These are phyloP conservation scores for Chondrostereum purpureum DNA, from an alignment of 1,284 basidiomycete genomes.

Conservation along the genomic window DNA sequence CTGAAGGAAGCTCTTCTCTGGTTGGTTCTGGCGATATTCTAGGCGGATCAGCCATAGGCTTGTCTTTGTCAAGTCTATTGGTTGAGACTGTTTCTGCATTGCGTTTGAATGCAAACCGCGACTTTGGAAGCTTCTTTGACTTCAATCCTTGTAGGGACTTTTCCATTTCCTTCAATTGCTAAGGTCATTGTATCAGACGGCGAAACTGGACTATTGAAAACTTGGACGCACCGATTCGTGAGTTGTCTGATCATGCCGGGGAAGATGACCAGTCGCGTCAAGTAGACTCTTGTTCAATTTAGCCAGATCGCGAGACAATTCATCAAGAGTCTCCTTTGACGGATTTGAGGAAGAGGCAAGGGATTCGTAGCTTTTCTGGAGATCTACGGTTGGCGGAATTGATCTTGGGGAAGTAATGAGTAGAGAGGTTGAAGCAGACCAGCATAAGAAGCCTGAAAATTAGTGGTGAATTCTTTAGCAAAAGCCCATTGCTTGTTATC, in stretches of 20 bases:
- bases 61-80: slow-evolving; percentile 8
- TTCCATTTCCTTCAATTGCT: slow-evolving; percentile 61
- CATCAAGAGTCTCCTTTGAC: slow-evolving; percentile 26
- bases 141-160: slow-evolving; percentile 44
- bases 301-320: slow-evolving; percentile 36
- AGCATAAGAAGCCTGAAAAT: slow-evolving; percentile 38
- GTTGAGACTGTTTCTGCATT: slow-evolving; percentile 25
- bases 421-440: slow-evolving; percentile 29
- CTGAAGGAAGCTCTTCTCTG: slow-evolving; percentile 17
- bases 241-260: slow-evolving; percentile 68
- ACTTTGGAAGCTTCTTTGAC: slow-evolving; percentile 36
- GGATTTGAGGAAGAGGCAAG: slow-evolving; percentile 17
- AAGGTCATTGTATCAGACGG: neutral
- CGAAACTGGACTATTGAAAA: slow-evolving; percentile 3
- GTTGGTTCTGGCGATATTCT: slow-evolving; percentile 10
- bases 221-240: slow-evolving; percentile 52
- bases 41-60: slow-evolving; percentile 14
- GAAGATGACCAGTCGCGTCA: slow-evolving; percentile 56
- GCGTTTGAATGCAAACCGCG: slow-evolving; percentile 70
- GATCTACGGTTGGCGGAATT: slow-evolving; percentile 11
- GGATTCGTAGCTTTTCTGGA: slow-evolving; percentile 28
- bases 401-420: slow-evolving; percentile 4
- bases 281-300: slow-evolving; percentile 52
- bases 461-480: slow-evolving; percentile 37
- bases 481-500: slow-evolving; percentile 27